Evolutionary conservation across 148 eudicot species (phyloP), one percentile per base, ranked within the genome.

Genomic region (Chenopodium album): DNA sequence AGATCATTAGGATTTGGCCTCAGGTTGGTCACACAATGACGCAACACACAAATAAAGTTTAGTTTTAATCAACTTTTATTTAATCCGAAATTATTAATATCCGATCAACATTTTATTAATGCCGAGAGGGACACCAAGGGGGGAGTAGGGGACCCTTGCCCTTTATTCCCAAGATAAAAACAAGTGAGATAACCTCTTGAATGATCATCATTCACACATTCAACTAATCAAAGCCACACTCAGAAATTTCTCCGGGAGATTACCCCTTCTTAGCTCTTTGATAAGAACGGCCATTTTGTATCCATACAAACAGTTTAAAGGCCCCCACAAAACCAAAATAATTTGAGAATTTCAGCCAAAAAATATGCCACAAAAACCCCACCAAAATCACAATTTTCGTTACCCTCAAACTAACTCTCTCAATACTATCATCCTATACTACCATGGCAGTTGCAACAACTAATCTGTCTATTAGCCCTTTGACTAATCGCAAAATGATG

Each of bases 291-390:
- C 85, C 80, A 22, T 76, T 81, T 87, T 74, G 77, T 81, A 85
- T 87, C 89, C 91, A 90, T 87, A 87, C 88, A 85, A 83, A 56
- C 59, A 48, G 9, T 47, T 12, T 78, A 73, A 73, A 31, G 75
- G 76, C 41, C 82, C 78, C 44, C 44, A 41, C 44, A 41, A 41
- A 41, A 41, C 7, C 28, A 66, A 79, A 7, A 22, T 17, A 7
- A 13, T 60, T 29, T 9, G 29, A n/a, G 4, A 28, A 20, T 78
- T n/a, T 22, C 13, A 34, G 46, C 32, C 31, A 29, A 14, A 72
- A 44, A 54, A 64, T 20, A 77, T 77, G 65, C 75, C 77, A 10
- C 22, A 71, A 82, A 82, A 71, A 54, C 48, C 68, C 81, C 72
- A 71, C 52, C 78, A 78, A 59, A 79, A 9, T 52, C 76, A 76